Conservation (phyloP, 306 rosid genomes). For the Vicia faba region DNA sequence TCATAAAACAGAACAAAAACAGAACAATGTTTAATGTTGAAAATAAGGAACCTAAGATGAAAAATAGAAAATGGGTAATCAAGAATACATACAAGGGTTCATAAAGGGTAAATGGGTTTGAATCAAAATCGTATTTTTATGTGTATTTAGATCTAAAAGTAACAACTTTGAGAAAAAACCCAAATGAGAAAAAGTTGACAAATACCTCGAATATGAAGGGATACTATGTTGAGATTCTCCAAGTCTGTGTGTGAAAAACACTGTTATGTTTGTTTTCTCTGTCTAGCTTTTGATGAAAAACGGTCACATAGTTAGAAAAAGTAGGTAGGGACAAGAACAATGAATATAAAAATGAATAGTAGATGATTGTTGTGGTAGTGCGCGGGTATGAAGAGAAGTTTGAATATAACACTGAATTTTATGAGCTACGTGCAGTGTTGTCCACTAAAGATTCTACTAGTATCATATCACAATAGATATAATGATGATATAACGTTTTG, state of each 20-base stretch:
- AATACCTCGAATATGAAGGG: slow-evolving; percentile 42
- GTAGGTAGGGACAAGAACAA: slow-evolving; percentile 7
- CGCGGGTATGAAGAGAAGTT: slow-evolving; percentile 89
- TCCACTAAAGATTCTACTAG: slow-evolving; percentile 30
- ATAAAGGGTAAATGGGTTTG: slow-evolving; percentile 37
- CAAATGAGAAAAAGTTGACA: slow-evolving; percentile 39
- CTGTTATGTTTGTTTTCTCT: too few relatives aligned
- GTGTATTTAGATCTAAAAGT: slow-evolving; percentile 39
- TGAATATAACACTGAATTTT: slow-evolving; percentile 91
- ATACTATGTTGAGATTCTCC: slow-evolving; percentile 42
- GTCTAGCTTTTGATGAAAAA: slow-evolving; percentile 40
- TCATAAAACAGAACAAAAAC: slow-evolving; percentile 45
- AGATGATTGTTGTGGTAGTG: slow-evolving; percentile 53
- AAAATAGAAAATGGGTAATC: slow-evolving; percentile 36
- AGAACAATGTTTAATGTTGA: slow-evolving; percentile 33
- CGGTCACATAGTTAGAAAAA: slow-evolving; percentile 36
- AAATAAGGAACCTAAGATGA: slow-evolving; percentile 41
- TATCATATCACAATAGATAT: too few relatives aligned
- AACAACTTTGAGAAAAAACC: slow-evolving; percentile 38
- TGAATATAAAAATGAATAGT: slow-evolving; percentile 39
- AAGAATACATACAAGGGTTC: slow-evolving; percentile 19
- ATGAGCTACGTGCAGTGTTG: slow-evolving; percentile 50
- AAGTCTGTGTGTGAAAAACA: not conserved
- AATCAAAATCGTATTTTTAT: slow-evolving; percentile 43
- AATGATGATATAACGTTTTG: too few relatives aligned